phyloP scores from a whole-genome alignment of 345 rosid genomes.

The Trapa incisa region DNA sequence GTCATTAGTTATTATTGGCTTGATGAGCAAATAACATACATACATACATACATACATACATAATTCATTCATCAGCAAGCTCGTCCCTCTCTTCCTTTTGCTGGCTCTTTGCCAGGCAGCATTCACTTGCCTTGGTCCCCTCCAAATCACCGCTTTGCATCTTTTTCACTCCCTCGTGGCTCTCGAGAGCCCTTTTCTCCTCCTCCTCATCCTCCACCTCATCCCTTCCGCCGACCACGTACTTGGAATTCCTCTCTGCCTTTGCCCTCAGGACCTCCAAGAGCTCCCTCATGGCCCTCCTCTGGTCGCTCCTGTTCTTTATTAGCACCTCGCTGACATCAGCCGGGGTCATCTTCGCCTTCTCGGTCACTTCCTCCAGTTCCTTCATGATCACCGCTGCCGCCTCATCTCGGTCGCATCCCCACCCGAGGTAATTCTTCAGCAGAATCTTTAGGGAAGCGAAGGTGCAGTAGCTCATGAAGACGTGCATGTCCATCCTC shows the following conservation, averaged over 20 bases:
- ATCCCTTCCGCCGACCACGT: slow-evolving; percentile 8
- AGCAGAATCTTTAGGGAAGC: slow-evolving; percentile 59
- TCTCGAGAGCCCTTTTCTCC: slow-evolving; percentile 80
- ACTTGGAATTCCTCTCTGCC: slow-evolving; percentile 26
- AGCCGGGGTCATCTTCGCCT: slow-evolving; percentile 88
- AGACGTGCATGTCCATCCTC: slow-evolving; percentile 92
- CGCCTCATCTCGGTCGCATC: slow-evolving; percentile 14
- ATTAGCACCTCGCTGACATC: slow-evolving; percentile 77
- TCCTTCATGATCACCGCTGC: slow-evolving; percentile 18
- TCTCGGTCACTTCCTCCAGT: slow-evolving; percentile 35
- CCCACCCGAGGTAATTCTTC: slow-evolving; percentile 50
- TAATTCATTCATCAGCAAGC: too few relatives aligned
- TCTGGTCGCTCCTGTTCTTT: slow-evolving; percentile 49
- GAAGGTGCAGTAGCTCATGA: slow-evolving; percentile 68
- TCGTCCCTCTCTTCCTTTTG: too few relatives aligned
- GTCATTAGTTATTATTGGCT: too few relatives aligned
- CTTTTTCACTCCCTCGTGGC: slow-evolving; percentile 23
- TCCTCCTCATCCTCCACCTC: slow-evolving; percentile 31
- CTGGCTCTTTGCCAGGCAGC: background rate
- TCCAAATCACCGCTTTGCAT: slow-evolving; percentile 9
- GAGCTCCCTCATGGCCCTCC: slow-evolving; percentile 49
- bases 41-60: too few relatives aligned
- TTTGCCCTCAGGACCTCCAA: slow-evolving; percentile 33
- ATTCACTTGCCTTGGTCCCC: slow-evolving; percentile 8
- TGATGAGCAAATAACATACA: too few relatives aligned